These are phyloP conservation scores for Cyclocybe cylindracea DNA, from an alignment of 768 basidiomycete species.

Conservation along the genomic window DNA sequence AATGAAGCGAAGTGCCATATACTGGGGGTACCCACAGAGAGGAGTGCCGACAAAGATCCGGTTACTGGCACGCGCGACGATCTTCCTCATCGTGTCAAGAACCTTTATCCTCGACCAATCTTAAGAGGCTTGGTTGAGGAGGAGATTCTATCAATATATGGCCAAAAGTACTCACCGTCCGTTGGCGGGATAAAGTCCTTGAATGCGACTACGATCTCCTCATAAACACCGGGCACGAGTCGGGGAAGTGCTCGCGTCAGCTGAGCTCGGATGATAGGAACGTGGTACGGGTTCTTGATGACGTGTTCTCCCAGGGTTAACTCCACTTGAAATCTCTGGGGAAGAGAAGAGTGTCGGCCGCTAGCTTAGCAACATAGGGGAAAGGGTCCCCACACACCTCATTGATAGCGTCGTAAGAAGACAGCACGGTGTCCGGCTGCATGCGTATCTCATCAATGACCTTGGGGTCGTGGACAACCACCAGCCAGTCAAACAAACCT, in stretches of 20 bases:
- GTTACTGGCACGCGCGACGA: too few species aligned
- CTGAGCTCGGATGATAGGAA: slow-evolving; percentile 27
- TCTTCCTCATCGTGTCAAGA: too few species aligned
- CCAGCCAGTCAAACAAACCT: slow-evolving; percentile 43
- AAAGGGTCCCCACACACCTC: slow-evolving; percentile 26
- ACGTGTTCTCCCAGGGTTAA: slow-evolving; percentile 32
- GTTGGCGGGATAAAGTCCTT: slow-evolving; percentile 11
- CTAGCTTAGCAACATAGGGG: background rate
- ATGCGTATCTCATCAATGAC: slow-evolving; percentile 46
- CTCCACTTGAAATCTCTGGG: slow-evolving; percentile 29
- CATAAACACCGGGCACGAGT: slow-evolving; percentile 23
- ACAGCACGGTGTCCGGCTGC: slow-evolving; percentile 45
- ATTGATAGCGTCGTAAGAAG: slow-evolving; percentile 30
- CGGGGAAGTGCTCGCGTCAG: slow-evolving; percentile 31
- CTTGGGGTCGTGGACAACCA: slow-evolving; percentile 40
- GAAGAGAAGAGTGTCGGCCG: background rate
- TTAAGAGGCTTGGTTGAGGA: too few species aligned
- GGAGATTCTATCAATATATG: slow-evolving; percentile 13
- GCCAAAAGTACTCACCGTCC: background rate
- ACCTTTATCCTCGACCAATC: too few species aligned
- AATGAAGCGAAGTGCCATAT: too few species aligned
- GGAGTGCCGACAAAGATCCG: too few species aligned
- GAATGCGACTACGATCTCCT: slow-evolving; percentile 24
- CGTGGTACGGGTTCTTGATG: slow-evolving; percentile 29
- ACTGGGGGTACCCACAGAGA: too few species aligned